A percentile compares a stretch with the other conserved stretches of the same genome.
Conservation (phyloP, 768 basidiomycete genomes). For the Mycena amicta region DNA sequence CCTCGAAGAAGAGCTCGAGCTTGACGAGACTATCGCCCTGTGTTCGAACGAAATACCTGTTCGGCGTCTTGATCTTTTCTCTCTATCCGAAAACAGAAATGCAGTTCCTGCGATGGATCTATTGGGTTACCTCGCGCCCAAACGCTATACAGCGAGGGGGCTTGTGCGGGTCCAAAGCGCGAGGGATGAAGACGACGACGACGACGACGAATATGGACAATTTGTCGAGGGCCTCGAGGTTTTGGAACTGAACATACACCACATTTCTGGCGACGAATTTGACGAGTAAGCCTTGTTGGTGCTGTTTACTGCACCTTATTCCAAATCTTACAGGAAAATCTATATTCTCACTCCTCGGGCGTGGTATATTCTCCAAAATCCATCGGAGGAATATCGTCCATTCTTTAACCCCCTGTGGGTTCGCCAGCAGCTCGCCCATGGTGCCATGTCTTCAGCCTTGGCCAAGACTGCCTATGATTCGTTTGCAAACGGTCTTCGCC, state of each 20-base stretch:
- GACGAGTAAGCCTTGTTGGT: background rate
- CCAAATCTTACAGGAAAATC: background rate
- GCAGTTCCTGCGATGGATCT: constrained; percentile 3
- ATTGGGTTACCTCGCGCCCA: background rate
- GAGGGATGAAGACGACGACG: constrained; percentile 7
- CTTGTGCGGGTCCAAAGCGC: background rate
- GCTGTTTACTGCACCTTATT: background rate
- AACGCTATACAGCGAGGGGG: constrained; percentile 5
- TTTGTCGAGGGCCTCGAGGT: constrained; percentile 4
- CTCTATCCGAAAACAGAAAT: too few relatives aligned
- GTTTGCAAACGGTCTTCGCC: background rate
- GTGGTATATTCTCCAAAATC: constrained; percentile 13
- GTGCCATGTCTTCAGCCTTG: background rate
- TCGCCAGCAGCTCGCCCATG: constrained; percentile 3
- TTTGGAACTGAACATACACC: background rate
- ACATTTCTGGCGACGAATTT: background rate
- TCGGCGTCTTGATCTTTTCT: background rate
- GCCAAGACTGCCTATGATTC: background rate
- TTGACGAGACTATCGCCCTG: background rate
- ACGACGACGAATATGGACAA: background rate
- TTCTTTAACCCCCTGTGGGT: constrained; percentile 1
- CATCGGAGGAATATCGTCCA: background rate
- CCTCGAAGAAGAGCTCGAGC: constrained; percentile 9
- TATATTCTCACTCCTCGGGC: constrained; percentile 7
- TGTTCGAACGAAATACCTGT: background rate